Evolutionary conservation across 2,329 filamentous ascomycete species (phyloP).

Genomic region (Talaromyces sp.): DNA sequence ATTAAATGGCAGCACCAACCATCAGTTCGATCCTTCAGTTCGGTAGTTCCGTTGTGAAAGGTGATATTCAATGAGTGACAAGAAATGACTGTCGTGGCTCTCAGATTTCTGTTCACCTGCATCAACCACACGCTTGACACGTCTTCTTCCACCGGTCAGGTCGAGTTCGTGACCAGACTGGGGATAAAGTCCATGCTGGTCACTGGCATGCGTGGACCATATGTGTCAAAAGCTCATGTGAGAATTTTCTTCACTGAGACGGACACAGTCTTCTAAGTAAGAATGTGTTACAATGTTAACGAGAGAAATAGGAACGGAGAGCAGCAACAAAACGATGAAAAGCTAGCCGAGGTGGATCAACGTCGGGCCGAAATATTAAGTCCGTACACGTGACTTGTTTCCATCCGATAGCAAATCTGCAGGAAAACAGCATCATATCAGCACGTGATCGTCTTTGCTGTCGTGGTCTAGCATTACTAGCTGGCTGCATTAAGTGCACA

Average conservation of each 20-base stretch:
- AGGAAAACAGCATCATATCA: slow-evolving; percentile 4
- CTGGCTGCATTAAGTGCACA: neutral
- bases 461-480: slow-evolving; percentile 13
- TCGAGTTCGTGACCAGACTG: slow-evolving; percentile 16
- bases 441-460: slow-evolving; percentile 15
- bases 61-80: neutral
- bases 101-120: slow-evolving; percentile 50
- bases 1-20: slow-evolving; percentile 13
- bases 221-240: slow-evolving; percentile 37
- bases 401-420: neutral
- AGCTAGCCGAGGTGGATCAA: slow-evolving; percentile 18
- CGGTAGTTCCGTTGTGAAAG: neutral
- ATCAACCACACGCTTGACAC: slow-evolving; percentile 36
- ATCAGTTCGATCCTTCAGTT: neutral
- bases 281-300: slow-evolving; percentile 3
- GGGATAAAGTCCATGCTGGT: slow-evolving; percentile 36
- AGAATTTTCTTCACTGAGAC: slow-evolving; percentile 42
- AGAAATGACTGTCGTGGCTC: slow-evolving; percentile 27
- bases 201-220: slow-evolving; percentile 17
- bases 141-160: slow-evolving; percentile 37
- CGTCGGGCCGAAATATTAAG: neutral
- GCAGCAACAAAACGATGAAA: neutral
- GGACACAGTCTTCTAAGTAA: slow-evolving; percentile 15
- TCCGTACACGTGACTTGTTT: neutral
- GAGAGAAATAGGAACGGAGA: neutral